Percentiles rank a stretch among this genome's conserved stretches.
phyloP scores from a whole-genome alignment of 148 eudicot genomes.

The Hydrangea macrophylla region DNA sequence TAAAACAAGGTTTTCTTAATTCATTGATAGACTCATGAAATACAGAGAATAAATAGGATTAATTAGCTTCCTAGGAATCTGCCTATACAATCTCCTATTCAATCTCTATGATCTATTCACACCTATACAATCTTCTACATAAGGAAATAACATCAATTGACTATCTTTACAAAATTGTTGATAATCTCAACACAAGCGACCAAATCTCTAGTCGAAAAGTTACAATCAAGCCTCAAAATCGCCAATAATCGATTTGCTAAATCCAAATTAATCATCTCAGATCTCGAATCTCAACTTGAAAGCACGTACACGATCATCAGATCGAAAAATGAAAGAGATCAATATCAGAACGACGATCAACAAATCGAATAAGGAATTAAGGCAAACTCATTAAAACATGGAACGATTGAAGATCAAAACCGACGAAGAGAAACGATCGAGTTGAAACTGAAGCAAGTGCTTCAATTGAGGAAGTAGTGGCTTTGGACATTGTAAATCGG shows the following conservation, averaged over 20 bases:
- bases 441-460: slow-evolving; percentile 23
- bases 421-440: slow-evolving; percentile 18
- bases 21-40: no score
- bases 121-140: no score
- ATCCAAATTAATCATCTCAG: slow-evolving; percentile 9
- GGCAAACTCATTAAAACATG: slow-evolving; percentile 22
- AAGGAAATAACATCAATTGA: no score
- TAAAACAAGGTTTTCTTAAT: no score
- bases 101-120: no score
- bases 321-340: slow-evolving; percentile 23
- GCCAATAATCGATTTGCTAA: slow-evolving; percentile 8
- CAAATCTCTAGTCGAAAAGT: no score
- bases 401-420: slow-evolving; percentile 21
- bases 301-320: slow-evolving; percentile 13
- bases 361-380: slow-evolving; percentile 16
- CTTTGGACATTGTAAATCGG: slow-evolving; percentile 26
- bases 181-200: no score
- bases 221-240: slow-evolving; percentile 18
- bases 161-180: no score
- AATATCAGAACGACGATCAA: slow-evolving; percentile 15
- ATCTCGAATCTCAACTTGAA: slow-evolving; percentile 27
- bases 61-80: no score
- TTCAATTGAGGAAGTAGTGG: slow-evolving; percentile 26
- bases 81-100: no score
- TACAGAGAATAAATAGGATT: no score